These are phyloP conservation scores for Phytopythium chamaehyphon DNA, from an alignment of 352 stramenopile genomes.

Conservation along the genomic window DNA sequence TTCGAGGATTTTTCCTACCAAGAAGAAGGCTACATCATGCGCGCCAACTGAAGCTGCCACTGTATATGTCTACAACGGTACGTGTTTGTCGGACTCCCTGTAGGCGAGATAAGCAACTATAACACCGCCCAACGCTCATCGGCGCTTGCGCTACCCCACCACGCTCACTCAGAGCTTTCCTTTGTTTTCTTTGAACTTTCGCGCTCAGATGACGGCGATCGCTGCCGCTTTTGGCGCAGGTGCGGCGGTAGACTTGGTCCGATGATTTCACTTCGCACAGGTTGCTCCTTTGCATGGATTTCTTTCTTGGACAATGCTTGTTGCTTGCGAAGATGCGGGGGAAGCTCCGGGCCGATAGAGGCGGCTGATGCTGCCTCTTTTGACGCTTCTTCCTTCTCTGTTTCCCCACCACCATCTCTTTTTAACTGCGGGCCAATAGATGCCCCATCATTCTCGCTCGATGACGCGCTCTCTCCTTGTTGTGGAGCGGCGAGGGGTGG, in stretches of 20 bases:
- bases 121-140: too few relatives aligned
- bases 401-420: slow-evolving; percentile 19
- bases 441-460: slow-evolving; percentile 2
- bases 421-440: slow-evolving; percentile 66
- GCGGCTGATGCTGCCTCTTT: neutral
- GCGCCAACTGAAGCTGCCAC: slow-evolving; percentile 2
- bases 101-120: too few relatives aligned
- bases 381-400: neutral
- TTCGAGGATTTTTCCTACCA: slow-evolving; percentile 91
- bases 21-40: slow-evolving; percentile 65
- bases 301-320: too few relatives aligned
- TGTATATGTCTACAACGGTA: neutral
- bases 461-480: neutral
- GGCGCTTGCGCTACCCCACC: too few relatives aligned
- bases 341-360: too few relatives aligned
- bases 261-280: slow-evolving; percentile 7
- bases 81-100: neutral
- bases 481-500: slow-evolving; percentile 1
- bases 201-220: slow-evolving; percentile 1
- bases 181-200: slow-evolving; percentile 1
- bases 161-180: neutral
- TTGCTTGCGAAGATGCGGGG: too few relatives aligned
- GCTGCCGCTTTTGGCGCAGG: slow-evolving; percentile 15
- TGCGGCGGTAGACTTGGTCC: slow-evolving; percentile 24
- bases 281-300: too few relatives aligned